Percentiles rank a stretch among this genome's conserved stretches.
phyloP scores from a whole-genome alignment of 805 yeast species.

The Metschnikowia aberdeeniae region DNA sequence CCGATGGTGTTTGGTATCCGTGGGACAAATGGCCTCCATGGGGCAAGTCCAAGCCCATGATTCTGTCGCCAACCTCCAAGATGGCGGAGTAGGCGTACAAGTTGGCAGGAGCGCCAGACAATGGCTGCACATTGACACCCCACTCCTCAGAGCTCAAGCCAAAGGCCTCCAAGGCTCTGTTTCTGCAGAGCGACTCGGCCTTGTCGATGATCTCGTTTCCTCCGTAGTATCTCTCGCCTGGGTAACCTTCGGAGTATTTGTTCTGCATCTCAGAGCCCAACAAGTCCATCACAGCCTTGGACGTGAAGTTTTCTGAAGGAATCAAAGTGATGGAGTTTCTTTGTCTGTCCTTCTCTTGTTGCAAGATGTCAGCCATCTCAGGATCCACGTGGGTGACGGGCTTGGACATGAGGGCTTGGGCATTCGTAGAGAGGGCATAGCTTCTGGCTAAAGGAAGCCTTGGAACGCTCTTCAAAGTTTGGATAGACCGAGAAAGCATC shows the following conservation, averaged over 20 bases:
- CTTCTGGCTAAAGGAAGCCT: conserved; percentile 9
- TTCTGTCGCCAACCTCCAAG: conserved; percentile 82
- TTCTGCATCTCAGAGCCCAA: conserved; percentile 96
- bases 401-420: conserved; percentile 62
- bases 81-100: conserved; percentile 88
- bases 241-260: conserved; percentile 98
- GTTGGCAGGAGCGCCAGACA: conserved; percentile 97
- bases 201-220: conserved; percentile 94
- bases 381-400: conserved; percentile 69
- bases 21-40: conserved; percentile 98
- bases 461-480: conserved; percentile 23
- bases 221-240: conserved; percentile 97
- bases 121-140: conserved; percentile 97
- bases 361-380: conserved; percentile 75
- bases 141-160: conserved; percentile 70
- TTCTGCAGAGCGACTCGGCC: conserved; percentile 86
- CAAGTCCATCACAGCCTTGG: conserved; percentile 89
- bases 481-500: conserved; percentile 30
- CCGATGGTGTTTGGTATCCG: conserved; percentile 88
- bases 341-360: conserved; percentile 79
- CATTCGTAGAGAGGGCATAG: conserved; percentile 67
- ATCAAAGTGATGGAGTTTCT: conserved; percentile 87
- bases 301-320: conserved; percentile 95
- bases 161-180: conserved; percentile 86
- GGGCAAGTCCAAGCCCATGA: conserved; percentile 97